A percentile compares a stretch with the other conserved stretches of the same genome.
phyloP scores from a whole-genome alignment of 345 rosid species.

The Eucalyptus tenuipes region DNA sequence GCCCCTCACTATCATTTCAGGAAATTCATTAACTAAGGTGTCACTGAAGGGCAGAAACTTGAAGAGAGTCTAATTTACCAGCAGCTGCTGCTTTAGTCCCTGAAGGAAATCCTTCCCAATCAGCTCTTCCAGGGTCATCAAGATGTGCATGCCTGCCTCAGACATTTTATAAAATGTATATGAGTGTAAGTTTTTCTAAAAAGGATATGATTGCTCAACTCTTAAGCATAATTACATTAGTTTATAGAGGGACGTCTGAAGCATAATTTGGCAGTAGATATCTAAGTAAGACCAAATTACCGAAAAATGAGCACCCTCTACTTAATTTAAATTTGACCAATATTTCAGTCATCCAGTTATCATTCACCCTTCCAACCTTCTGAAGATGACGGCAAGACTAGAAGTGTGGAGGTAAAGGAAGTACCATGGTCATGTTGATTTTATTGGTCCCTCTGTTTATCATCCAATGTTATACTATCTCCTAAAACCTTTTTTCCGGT shows the following conservation, averaged over 20 bases:
- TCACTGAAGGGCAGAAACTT: background rate
- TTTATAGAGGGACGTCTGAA: background rate
- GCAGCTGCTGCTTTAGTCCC: conserved; percentile 99
- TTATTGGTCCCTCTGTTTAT: background rate
- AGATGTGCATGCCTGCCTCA: conserved; percentile 76
- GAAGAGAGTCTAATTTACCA: conserved; percentile 21
- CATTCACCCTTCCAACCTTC: background rate
- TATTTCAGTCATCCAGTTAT: background rate
- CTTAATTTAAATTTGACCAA: background rate
- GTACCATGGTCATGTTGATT: background rate
- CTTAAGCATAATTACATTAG: background rate
- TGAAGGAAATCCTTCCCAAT: conserved; percentile 97
- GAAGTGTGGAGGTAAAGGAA: background rate
- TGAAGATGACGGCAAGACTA: background rate
- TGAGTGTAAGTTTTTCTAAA: background rate
- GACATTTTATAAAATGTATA: background rate
- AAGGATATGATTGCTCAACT: background rate
- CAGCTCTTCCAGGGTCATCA: conserved; percentile 96
- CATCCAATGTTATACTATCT: background rate
- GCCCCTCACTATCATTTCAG: background rate
- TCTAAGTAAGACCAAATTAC: background rate
- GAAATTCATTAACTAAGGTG: background rate
- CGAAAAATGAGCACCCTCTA: background rate
- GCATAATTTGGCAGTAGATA: background rate
- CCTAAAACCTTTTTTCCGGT: background rate